Percentiles rank a stretch among this genome's conserved stretches.
phyloP scores from a whole-genome alignment of 2,329 filamentous ascomycete genomes.

The Fusarium subglutinans region DNA sequence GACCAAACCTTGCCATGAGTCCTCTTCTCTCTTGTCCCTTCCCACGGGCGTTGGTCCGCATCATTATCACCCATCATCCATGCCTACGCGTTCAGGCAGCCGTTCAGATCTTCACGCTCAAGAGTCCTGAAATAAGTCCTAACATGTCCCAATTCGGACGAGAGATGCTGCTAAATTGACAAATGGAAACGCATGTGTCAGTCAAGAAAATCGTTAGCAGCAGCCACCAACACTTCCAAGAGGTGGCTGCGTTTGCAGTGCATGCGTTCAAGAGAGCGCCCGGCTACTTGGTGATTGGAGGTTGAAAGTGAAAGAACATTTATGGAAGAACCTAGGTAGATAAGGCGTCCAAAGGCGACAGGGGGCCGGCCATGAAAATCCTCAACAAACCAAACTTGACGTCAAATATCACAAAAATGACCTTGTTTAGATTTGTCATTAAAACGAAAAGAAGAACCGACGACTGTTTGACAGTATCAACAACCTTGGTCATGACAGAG shows the following conservation, averaged over 20 bases:
- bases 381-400: background rate
- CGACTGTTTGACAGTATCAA: background rate
- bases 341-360: background rate
- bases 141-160: background rate
- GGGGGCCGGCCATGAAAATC: background rate
- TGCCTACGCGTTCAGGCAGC: background rate
- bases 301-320: constrained; percentile 1
- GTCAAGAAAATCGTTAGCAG: background rate
- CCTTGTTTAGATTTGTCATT: background rate
- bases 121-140: background rate
- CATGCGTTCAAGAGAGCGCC: background rate
- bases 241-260: background rate
- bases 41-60: background rate
- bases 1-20: background rate
- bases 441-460: background rate
- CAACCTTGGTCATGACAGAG: background rate
- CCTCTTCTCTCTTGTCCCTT: background rate
- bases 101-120: background rate
- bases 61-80: background rate
- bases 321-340: background rate
- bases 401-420: background rate
- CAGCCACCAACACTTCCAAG: background rate
- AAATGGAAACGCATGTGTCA: background rate
- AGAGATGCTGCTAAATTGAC: background rate
- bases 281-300: background rate